A percentile compares a stretch with the other conserved stretches of the same genome.
phyloP scores from a whole-genome alignment of 2,329 filamentous ascomycete species.

The Ophiosphaerella korrae region DNA sequence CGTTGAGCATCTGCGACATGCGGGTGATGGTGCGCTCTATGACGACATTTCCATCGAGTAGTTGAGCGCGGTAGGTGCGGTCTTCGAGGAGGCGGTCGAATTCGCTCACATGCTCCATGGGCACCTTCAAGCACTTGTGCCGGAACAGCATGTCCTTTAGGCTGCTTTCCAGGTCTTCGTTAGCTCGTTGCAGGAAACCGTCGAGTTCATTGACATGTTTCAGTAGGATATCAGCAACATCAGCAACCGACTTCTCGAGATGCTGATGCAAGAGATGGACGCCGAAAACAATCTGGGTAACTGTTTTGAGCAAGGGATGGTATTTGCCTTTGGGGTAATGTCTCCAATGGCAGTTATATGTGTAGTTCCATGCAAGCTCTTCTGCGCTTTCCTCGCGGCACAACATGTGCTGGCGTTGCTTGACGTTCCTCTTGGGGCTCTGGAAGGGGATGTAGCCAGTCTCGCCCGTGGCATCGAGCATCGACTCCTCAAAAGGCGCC shows the following conservation, averaged over 20 bases:
- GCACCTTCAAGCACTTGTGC: conserved; percentile 78
- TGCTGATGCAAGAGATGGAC: conserved; percentile 84
- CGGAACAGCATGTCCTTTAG: conserved; percentile 73
- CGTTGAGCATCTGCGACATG: conserved; percentile 75
- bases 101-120: conserved; percentile 78
- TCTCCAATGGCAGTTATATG: conserved; percentile 77
- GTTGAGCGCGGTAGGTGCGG: conserved; percentile 77
- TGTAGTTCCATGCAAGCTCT: conserved; percentile 70
- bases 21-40: conserved; percentile 88
- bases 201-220: conserved; percentile 94
- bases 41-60: conserved; percentile 85
- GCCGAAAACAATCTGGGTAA: conserved; percentile 92
- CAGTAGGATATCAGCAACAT: conserved; percentile 88
- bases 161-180: conserved; percentile 82
- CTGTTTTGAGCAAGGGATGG: conserved; percentile 87
- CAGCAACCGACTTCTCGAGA: conserved; percentile 84
- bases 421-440: conserved; percentile 47
- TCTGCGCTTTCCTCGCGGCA: conserved; percentile 67
- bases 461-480: conserved; percentile 67
- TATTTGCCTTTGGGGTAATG: conserved; percentile 75
- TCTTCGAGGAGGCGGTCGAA: conserved; percentile 91
- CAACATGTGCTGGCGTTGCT: conserved; percentile 49
- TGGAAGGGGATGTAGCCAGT: conserved; percentile 44
- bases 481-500: conserved; percentile 80
- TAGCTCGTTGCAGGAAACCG: conserved; percentile 82